Conservation (phyloP, 1,284 basidiomycete species). For the Apiotrichum mycotoxinovorans region DNA sequence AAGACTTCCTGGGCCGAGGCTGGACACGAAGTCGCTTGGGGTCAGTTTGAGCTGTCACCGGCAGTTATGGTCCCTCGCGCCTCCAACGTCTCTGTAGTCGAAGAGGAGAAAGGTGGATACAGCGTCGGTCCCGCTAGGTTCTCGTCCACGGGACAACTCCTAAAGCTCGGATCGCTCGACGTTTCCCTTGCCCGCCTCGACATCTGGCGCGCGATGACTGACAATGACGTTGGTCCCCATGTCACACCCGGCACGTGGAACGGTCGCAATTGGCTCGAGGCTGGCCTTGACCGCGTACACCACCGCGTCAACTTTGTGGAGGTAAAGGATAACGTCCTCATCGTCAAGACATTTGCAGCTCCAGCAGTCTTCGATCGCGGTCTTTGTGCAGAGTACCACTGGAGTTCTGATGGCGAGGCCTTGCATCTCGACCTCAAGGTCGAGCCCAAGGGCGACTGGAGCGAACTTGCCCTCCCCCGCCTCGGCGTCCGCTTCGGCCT, state of each 20-base stretch:
- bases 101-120: neutral
- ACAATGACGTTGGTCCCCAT: conserved; percentile 21
- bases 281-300: conserved; percentile 19
- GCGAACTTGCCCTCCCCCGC: conserved; percentile 11
- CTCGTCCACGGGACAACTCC: conserved; percentile 13
- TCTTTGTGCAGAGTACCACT: conserved; percentile 12
- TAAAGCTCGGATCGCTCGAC: conserved; percentile 10
- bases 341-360: conserved; percentile 12
- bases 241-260: neutral
- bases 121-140: conserved; percentile 21
- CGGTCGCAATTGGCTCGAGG: conserved; percentile 5
- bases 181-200: conserved; percentile 9
- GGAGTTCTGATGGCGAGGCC: conserved; percentile 2
- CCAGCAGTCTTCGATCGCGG: conserved; percentile 11
- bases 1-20: conserved; percentile 13
- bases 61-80: neutral
- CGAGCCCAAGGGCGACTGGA: conserved; percentile 16
- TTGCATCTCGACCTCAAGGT: conserved; percentile 7
- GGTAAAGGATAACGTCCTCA: conserved; percentile 4
- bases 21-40: conserved; percentile 22
- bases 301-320: conserved; percentile 10
- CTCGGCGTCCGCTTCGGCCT: conserved; percentile 15
- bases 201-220: conserved; percentile 26
- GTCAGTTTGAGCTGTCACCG: conserved; percentile 2
- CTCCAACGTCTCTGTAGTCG: neutral